Conservation (phyloP, 805 yeast species). For the Candida morakotiae region DNA sequence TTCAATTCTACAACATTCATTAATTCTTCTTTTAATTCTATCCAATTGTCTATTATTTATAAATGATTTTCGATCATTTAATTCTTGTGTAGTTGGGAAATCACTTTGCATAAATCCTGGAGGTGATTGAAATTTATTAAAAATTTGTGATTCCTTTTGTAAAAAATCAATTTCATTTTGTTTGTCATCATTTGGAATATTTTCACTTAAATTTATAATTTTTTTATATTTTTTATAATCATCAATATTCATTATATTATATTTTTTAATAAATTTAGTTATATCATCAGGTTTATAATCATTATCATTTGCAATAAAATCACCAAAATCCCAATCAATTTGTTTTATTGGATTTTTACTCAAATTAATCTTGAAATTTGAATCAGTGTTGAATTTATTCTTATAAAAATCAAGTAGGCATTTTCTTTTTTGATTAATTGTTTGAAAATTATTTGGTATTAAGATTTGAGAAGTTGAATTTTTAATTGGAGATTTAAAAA, state of each 20-base stretch:
- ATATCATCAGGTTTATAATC: constrained; percentile 4
- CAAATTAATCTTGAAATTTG: constrained; percentile 21
- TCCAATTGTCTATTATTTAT: constrained; percentile 19
- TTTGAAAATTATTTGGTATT: constrained; percentile 2
- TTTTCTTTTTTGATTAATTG: constrained; percentile 8
- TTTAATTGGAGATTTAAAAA: too few relatives aligned
- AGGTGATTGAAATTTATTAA: constrained; percentile 35
- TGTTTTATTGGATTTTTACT: constrained; percentile 33
- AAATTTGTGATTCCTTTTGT: constrained; percentile 24
- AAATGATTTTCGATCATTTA: constrained; percentile 14
- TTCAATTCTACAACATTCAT: constrained; percentile 18
- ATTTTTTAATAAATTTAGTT: not conserved
- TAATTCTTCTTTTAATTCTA: constrained; percentile 25
- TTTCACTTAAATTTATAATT: constrained; percentile 1
- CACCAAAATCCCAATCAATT: constrained; percentile 31
- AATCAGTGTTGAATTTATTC: constrained; percentile 16
- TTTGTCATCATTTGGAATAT: constrained; percentile 9
- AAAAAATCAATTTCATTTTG: constrained; percentile 7
- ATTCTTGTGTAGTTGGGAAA: constrained; percentile 34
- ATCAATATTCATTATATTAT: constrained; percentile 5
- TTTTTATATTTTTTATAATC: constrained; percentile 6
- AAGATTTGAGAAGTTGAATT: constrained; percentile 6
- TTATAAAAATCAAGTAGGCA: constrained; percentile 11
- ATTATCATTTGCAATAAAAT: constrained; percentile 21
- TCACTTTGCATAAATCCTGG: constrained; percentile 39